These are phyloP conservation scores for Cladorrhinum samala DNA, from an alignment of 495 filamentous ascomycete genomes.

Conservation along the genomic window DNA sequence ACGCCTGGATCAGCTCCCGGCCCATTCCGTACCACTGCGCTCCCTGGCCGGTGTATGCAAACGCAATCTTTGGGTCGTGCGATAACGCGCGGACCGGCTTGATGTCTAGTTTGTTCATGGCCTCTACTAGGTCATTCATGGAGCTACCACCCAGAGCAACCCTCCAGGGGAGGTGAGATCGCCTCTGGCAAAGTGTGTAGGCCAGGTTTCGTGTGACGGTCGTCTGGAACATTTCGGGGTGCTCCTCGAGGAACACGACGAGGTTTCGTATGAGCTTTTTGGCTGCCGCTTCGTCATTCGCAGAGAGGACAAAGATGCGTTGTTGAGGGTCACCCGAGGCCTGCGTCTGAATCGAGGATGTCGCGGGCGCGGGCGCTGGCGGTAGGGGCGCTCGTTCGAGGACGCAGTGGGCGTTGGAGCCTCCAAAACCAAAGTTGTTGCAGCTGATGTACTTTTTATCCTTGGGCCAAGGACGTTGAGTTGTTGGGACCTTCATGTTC, in stretches of 20 bases:
- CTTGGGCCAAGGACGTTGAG: slow-evolving; percentile 8
- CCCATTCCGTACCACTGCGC: slow-evolving; percentile 48
- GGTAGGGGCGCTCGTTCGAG: slow-evolving; percentile 39
- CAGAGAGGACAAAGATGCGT: no score
- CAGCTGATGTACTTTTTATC: slow-evolving; percentile 33
- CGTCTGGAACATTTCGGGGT: no score
- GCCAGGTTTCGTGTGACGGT: no score
- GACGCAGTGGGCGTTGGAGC: slow-evolving; percentile 48
- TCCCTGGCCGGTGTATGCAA: slow-evolving; percentile 36
- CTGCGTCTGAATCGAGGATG: not conserved
- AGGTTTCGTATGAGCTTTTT: no score
- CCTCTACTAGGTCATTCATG: not conserved
- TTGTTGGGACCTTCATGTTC: not conserved
- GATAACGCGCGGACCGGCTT: not conserved
- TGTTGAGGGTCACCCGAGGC: not conserved
- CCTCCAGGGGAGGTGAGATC: no score
- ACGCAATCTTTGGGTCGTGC: slow-evolving; percentile 10
- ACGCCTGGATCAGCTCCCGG: slow-evolving; percentile 28
- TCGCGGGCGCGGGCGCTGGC: no score
- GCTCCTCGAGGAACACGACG: no score
- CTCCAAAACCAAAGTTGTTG: slow-evolving; percentile 52
- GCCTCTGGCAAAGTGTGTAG: no score
- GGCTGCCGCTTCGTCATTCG: no score
- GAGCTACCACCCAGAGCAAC: no score
- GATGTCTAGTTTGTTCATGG: not conserved